Conservation (phyloP, 2,329 filamentous ascomycete genomes). For the Diaporthe humulicola region DNA sequence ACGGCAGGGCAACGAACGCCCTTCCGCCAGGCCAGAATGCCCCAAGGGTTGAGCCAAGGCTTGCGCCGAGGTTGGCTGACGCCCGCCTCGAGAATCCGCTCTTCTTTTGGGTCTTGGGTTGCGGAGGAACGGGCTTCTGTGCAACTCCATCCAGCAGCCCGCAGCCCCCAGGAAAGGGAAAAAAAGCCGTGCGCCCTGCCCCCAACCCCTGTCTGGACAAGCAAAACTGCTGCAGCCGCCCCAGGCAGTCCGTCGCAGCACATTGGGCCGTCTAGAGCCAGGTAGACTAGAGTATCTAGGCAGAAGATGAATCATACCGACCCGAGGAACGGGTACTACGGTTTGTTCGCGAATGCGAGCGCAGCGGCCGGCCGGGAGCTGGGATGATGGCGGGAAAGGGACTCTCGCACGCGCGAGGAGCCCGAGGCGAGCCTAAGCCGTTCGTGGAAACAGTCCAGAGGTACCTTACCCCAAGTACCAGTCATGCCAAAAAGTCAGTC, state of each 20-base stretch:
- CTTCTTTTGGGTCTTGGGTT: background rate
- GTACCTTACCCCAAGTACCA: conserved; percentile 14
- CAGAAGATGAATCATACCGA: conserved; percentile 26
- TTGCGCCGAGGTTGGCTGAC: conserved; percentile 21
- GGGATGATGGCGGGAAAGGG: conserved; percentile 10
- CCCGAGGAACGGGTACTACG: conserved; percentile 17
- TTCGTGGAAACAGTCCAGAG: background rate
- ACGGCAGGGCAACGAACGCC: conserved; percentile 7
- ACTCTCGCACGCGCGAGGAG: conserved; percentile 4
- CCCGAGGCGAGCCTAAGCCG: conserved; percentile 21
- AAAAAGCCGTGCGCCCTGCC: conserved; percentile 12
- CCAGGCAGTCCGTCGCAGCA: background rate
- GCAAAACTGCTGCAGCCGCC: background rate
- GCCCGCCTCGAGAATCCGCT: conserved; percentile 16
- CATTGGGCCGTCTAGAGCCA: no score
- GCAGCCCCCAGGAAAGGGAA: background rate
- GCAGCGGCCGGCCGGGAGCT: background rate
- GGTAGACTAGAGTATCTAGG: no score
- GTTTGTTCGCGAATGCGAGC: conserved; percentile 23
- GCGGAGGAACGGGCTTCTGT: conserved; percentile 21
- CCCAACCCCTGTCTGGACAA: background rate
- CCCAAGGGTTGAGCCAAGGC: background rate
- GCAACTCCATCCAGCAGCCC: conserved; percentile 4
- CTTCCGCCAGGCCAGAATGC: background rate
- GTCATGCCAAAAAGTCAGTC: conserved; percentile 1